Percentiles rank a stretch among this genome's conserved stretches.
Evolutionary conservation across 164 flowering plant genomes (phyloP).

Genomic region (Macadamia tetraphylla): DNA sequence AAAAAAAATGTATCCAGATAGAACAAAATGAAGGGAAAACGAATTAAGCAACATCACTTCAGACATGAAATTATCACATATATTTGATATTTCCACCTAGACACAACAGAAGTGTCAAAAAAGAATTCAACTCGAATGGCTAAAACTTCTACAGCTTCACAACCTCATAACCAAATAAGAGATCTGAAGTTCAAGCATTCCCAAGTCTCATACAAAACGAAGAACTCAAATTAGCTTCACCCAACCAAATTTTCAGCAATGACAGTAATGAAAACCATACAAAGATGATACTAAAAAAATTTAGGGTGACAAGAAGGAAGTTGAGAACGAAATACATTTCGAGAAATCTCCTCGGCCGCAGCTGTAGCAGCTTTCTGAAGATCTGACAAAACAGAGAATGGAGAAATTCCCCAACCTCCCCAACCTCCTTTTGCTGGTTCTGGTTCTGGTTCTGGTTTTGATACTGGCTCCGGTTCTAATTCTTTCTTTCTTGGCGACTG

Average conservation of each 20-base stretch:
- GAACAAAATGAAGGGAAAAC: too few species aligned
- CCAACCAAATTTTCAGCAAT: slow-evolving; percentile 7
- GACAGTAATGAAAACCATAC: background rate
- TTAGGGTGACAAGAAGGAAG: background rate
- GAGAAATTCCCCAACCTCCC: slow-evolving; percentile 95
- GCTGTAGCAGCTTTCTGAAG: slow-evolving; percentile 79
- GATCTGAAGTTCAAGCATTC: background rate
- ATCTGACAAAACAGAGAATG: slow-evolving; percentile 73
- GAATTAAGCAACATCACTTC: too few species aligned
- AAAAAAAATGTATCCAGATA: too few species aligned
- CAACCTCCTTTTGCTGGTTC: slow-evolving; percentile 51
- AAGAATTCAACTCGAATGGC: too few species aligned
- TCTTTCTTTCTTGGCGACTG: slow-evolving; percentile 16
- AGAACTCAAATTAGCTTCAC: background rate
- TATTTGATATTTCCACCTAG: too few species aligned
- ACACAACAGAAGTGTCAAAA: too few species aligned
- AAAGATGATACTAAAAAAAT: background rate
- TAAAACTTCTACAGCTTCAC: too few species aligned
- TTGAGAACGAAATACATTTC: slow-evolving; percentile 45
- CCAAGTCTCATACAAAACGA: background rate
- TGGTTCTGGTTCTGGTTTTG: slow-evolving; percentile 31
- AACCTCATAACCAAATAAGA: background rate
- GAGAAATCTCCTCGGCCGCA: slow-evolving; percentile 91
- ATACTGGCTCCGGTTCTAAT: slow-evolving; percentile 17
- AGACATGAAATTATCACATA: too few species aligned